Evolutionary conservation across 805 yeast species (phyloP).

Genomic region (Candida quercuum): DNA sequence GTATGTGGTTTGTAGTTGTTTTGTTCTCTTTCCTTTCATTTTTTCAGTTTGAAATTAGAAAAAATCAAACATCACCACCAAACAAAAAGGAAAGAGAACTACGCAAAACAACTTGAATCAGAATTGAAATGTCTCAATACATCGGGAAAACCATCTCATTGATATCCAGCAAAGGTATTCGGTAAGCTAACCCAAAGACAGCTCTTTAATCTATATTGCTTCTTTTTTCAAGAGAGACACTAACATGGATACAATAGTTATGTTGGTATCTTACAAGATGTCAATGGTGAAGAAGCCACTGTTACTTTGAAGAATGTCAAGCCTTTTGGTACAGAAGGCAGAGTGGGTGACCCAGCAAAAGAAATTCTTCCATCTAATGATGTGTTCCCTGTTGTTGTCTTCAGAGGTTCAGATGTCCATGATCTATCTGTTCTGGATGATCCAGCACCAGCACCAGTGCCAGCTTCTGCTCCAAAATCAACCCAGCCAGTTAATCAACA

Average conservation of each 20-base stretch:
- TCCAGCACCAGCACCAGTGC: conserved; percentile 31
- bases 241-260: too few relatives aligned
- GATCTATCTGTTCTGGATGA: conserved; percentile 80
- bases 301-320: conserved; percentile 77
- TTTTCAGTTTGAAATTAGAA: too few relatives aligned
- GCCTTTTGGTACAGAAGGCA: conserved; percentile 89
- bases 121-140: conserved; percentile 89
- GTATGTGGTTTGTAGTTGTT: too few relatives aligned
- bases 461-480: conserved; percentile 10
- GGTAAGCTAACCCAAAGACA: conserved; percentile 37
- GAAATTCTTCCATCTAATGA: conserved; percentile 70
- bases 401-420: conserved; percentile 89
- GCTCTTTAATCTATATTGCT: too few relatives aligned
- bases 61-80: too few relatives aligned
- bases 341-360: conserved; percentile 61
- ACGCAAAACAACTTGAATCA: too few relatives aligned
- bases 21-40: too few relatives aligned
- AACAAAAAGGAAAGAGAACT: too few relatives aligned
- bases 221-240: conserved; percentile 25
- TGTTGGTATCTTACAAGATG: conserved; percentile 81
- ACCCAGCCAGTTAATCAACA: conserved; percentile 5
- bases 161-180: conserved; percentile 69
- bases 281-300: conserved; percentile 87
- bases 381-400: conserved; percentile 70
- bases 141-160: conserved; percentile 86